phyloP scores from a whole-genome alignment of 441 rosid genomes.

The Melastoma candidum region DNA sequence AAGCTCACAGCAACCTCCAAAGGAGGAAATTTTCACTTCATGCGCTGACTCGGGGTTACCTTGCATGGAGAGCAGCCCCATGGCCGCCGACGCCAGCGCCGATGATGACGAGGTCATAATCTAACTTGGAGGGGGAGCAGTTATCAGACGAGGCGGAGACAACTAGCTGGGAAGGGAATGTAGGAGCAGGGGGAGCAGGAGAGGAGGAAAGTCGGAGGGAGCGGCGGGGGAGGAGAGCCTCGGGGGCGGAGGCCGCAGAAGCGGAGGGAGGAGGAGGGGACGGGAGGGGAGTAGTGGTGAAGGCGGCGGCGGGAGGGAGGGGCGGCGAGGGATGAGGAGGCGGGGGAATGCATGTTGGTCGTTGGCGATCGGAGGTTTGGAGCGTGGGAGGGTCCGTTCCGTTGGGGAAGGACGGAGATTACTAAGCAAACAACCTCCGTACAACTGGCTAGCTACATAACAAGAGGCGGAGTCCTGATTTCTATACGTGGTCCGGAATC shows the following conservation, averaged over 20 bases:
- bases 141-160: conserved; percentile 43
- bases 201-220: conserved; percentile 20
- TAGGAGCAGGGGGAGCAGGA: conserved; percentile 4
- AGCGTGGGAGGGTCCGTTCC: too few relatives aligned
- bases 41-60: too few relatives aligned
- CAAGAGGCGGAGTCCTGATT: too few relatives aligned
- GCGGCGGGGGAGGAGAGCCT: conserved; percentile 16
- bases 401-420: too few relatives aligned
- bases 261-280: conserved; percentile 29
- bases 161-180: conserved; percentile 4
- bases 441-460: too few relatives aligned
- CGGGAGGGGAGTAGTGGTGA: too few relatives aligned
- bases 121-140: conserved; percentile 61
- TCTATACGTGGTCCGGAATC: too few relatives aligned
- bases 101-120: conserved; percentile 81
- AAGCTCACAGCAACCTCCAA: too few relatives aligned
- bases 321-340: background rate
- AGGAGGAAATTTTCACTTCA: too few relatives aligned
- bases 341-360: too few relatives aligned
- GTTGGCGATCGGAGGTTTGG: too few relatives aligned
- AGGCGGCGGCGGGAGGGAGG: conserved; percentile 21
- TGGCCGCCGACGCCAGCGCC: conserved; percentile 99
- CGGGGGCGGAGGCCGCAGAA: conserved; percentile 63
- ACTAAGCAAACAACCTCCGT: too few relatives aligned
- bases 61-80: conserved; percentile 34